A percentile compares a stretch with the other conserved stretches of the same genome.
Conservation (phyloP, 495 filamentous ascomycete genomes). For the Talaromyces wortmannii region DNA sequence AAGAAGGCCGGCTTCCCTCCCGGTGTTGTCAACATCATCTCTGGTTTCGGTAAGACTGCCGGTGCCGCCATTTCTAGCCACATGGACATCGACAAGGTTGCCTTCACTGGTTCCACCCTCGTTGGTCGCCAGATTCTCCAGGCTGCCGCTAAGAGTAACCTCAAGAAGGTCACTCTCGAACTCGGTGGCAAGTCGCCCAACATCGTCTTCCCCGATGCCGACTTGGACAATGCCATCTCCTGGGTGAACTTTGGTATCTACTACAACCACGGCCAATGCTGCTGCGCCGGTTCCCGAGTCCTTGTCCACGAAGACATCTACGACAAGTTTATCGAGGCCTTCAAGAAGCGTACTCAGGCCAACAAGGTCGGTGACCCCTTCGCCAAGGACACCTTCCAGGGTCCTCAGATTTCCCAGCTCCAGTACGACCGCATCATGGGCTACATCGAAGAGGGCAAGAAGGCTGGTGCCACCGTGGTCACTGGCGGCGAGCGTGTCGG, state of each 20-base stretch:
- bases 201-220: conserved; percentile 93
- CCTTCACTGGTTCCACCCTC: conserved; percentile 92
- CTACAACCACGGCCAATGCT: conserved; percentile 98
- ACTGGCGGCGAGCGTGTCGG: conserved; percentile 85
- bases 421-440: conserved; percentile 98
- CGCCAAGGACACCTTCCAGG: conserved; percentile 83
- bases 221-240: conserved; percentile 92
- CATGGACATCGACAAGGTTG: conserved; percentile 98
- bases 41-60: conserved; percentile 82
- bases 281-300: conserved; percentile 92
- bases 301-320: conserved; percentile 96
- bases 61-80: conserved; percentile 89
- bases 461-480: conserved; percentile 78
- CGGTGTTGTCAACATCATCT: conserved; percentile 93
- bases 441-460: conserved; percentile 89
- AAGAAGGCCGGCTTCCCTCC: conserved; percentile 96
- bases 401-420: conserved; percentile 88
- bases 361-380: conserved; percentile 96
- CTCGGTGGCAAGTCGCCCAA: conserved; percentile 98
- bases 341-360: conserved; percentile 75
- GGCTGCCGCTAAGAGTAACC: conserved; percentile 86
- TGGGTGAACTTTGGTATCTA: conserved; percentile 99
- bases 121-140: conserved; percentile 93
- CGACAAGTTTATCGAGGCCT: conserved; percentile 83
- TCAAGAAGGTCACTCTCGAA: conserved; percentile 99